phyloP scores from a whole-genome alignment of 257 asterid species.

The Thymus mandschuricus region DNA sequence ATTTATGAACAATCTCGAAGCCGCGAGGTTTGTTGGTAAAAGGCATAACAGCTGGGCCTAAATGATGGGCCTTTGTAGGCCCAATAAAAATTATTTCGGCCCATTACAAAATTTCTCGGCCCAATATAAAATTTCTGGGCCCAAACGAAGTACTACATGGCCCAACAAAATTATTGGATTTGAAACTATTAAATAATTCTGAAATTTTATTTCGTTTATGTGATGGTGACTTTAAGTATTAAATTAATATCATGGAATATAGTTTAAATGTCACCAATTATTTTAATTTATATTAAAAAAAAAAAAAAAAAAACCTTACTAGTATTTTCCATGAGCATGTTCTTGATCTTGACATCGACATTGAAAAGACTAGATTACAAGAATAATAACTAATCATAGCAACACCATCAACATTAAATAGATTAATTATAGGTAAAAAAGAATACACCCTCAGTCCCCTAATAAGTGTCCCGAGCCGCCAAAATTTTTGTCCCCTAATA shows the following conservation, averaged over 20 bases:
- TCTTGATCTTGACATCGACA: conserved; percentile 10
- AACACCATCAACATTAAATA: neutral
- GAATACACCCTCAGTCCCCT: too few relatives aligned
- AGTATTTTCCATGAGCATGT: neutral
- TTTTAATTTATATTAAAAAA: too few relatives aligned
- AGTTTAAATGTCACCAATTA: conserved; percentile 3
- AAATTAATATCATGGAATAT: neutral
- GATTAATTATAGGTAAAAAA: neutral
- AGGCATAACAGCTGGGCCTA: conserved; percentile 2
- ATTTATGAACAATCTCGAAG: conserved; percentile 10
- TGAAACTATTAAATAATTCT: too few relatives aligned
- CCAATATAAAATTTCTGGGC: too few relatives aligned
- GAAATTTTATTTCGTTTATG: too few relatives aligned
- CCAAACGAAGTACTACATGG: too few relatives aligned
- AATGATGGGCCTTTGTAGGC: too few relatives aligned
- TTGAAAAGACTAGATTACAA: neutral
- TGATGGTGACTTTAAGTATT: neutral
- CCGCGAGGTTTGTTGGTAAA: conserved; percentile 18
- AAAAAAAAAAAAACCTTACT: neutral
- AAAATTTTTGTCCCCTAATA: too few relatives aligned
- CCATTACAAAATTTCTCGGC: too few relatives aligned
- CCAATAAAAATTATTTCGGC: too few relatives aligned
- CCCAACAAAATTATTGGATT: too few relatives aligned
- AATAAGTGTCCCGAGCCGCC: too few relatives aligned
- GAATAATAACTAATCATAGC: conserved; percentile 8